Percentiles rank a stretch among this genome's conserved stretches.
Conservation (phyloP, 768 basidiomycete genomes). For the Crepidotus variabilis region DNA sequence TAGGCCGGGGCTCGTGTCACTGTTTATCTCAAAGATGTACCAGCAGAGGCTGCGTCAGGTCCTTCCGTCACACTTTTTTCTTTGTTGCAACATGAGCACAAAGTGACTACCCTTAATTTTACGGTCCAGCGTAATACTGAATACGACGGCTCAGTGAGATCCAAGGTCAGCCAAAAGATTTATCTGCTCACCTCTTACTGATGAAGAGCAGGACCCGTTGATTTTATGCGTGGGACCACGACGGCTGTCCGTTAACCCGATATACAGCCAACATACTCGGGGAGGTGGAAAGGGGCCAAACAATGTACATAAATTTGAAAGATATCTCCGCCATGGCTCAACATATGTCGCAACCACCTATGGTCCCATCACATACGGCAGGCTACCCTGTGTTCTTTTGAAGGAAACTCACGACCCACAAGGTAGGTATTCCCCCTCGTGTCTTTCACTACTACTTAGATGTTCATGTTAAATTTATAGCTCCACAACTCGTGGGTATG, state of each 20-base stretch:
- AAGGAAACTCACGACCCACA: slow-evolving; percentile 63
- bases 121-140: slow-evolving; percentile 94
- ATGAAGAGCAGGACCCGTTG: slow-evolving; percentile 65
- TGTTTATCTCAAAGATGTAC: slow-evolving; percentile 72
- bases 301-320: slow-evolving; percentile 96
- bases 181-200: background rate
- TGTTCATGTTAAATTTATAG: slow-evolving; percentile 29
- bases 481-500: slow-evolving; percentile 82
- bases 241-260: slow-evolving; percentile 76
- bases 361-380: slow-evolving; percentile 86
- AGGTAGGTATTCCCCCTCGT: slow-evolving; percentile 38
- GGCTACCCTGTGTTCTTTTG: slow-evolving; percentile 74
- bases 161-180: slow-evolving; percentile 58
- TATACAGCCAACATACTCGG: slow-evolving; percentile 89
- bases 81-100: slow-evolving; percentile 93
- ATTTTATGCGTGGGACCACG: slow-evolving; percentile 88
- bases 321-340: slow-evolving; percentile 79
- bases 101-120: slow-evolving; percentile 89
- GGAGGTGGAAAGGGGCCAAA: slow-evolving; percentile 91
- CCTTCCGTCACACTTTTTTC: slow-evolving; percentile 70
- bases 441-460: slow-evolving; percentile 5
- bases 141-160: slow-evolving; percentile 81
- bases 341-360: slow-evolving; percentile 85
- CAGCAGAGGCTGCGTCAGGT: slow-evolving; percentile 47
- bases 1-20: slow-evolving; percentile 84